These are phyloP conservation scores for Salvia splendens DNA, from an alignment of 257 asterid genomes.

Conservation along the genomic window DNA sequence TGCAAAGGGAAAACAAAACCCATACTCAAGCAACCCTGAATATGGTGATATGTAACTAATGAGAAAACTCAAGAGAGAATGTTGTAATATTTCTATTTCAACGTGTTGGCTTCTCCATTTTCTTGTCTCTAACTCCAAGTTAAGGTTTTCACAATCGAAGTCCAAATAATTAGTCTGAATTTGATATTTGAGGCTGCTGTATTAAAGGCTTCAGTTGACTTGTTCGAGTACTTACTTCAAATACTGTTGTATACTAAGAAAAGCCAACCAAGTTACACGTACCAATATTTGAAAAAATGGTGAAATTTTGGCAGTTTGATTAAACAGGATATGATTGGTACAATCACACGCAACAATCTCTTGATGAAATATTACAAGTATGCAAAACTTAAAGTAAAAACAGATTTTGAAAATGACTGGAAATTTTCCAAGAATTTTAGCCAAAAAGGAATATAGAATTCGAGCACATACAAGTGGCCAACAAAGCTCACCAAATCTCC, in stretches of 20 bases:
- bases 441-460: background rate
- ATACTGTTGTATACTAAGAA: too few relatives aligned
- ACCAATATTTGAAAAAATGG: too few relatives aligned
- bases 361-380: background rate
- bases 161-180: too few relatives aligned
- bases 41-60: slow-evolving; percentile 42
- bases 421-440: background rate
- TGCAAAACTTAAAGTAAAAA: slow-evolving; percentile 1
- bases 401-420: background rate
- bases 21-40: slow-evolving; percentile 45
- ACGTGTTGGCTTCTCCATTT: background rate
- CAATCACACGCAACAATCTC: background rate
- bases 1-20: slow-evolving; percentile 46
- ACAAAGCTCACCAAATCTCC: background rate
- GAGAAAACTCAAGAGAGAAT: slow-evolving; percentile 39
- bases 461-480: slow-evolving; percentile 16
- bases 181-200: too few relatives aligned
- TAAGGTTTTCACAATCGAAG: background rate
- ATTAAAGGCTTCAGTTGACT: too few relatives aligned
- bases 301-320: too few relatives aligned
- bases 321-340: background rate
- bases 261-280: too few relatives aligned
- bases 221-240: too few relatives aligned
- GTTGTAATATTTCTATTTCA: slow-evolving; percentile 40
- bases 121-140: background rate